phyloP scores from a whole-genome alignment of 2,329 filamentous ascomycete genomes.

The Thelonectria discophora region DNA sequence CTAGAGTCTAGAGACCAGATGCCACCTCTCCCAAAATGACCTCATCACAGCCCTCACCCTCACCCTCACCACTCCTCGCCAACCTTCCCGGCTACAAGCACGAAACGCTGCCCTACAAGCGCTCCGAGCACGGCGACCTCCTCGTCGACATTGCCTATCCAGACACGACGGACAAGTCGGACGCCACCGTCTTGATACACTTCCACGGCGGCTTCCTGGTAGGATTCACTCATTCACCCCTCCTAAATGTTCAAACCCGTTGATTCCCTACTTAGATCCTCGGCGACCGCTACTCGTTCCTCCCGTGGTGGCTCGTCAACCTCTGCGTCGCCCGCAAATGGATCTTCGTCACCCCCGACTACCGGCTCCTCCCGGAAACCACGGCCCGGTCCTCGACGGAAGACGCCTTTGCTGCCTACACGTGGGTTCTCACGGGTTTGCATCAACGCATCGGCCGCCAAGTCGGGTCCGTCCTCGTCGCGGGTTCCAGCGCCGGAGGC shows the following conservation, averaged over 20 bases:
- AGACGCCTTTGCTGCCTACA: constrained; percentile 33
- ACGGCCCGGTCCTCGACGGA: constrained; percentile 31
- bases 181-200: constrained; percentile 31
- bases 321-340: constrained; percentile 31
- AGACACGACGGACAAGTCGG: constrained; percentile 12
- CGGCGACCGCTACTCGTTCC: constrained; percentile 35
- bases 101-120: constrained; percentile 31
- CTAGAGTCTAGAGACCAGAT: no score
- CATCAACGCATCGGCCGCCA: constrained; percentile 15
- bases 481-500: constrained; percentile 36
- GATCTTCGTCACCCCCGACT: constrained; percentile 38
- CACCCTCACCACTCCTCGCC: neutral
- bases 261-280: constrained; percentile 21
- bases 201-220: constrained; percentile 37
- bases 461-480: constrained; percentile 25
- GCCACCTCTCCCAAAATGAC: neutral
- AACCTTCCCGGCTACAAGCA: constrained; percentile 27
- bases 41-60: neutral
- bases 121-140: constrained; percentile 22
- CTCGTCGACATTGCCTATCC: constrained; percentile 33
- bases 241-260: neutral
- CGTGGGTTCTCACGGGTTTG: constrained; percentile 30
- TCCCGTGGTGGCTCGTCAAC: constrained; percentile 35
- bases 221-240: accelerated
- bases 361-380: constrained; percentile 35